phyloP scores from a whole-genome alignment of 2,329 filamentous ascomycete species.

The Colletotrichum zoysiae region DNA sequence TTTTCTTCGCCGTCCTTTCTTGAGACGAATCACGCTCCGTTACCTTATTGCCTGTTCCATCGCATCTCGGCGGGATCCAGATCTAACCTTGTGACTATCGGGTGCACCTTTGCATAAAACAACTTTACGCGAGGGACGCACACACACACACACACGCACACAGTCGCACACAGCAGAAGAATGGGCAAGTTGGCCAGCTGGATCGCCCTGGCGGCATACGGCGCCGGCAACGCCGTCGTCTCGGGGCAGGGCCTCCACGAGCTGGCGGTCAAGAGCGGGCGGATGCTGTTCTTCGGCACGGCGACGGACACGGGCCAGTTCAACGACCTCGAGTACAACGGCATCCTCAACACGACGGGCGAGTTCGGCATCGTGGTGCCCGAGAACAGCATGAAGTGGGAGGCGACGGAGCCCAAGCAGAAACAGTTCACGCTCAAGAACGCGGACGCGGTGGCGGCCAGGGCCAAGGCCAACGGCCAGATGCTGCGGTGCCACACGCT shows the following conservation, averaged over 20 bases:
- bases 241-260: slow-evolving; percentile 57
- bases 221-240: neutral
- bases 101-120: neutral
- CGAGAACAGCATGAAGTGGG: slow-evolving; percentile 71
- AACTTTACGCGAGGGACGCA: neutral
- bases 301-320: slow-evolving; percentile 68
- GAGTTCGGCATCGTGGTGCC: slow-evolving; percentile 74
- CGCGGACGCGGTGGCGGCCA: slow-evolving; percentile 62
- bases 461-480: slow-evolving; percentile 57
- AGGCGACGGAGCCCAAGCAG: slow-evolving; percentile 68
- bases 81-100: neutral
- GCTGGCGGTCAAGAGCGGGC: slow-evolving; percentile 64
- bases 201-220: neutral
- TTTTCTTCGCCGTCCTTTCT: neutral
- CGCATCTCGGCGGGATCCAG: neutral
- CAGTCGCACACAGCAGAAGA: neutral
- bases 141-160: neutral
- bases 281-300: slow-evolving; percentile 72
- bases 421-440: slow-evolving; percentile 70
- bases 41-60: neutral
- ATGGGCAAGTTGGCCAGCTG: slow-evolving; percentile 7
- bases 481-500: slow-evolving; percentile 73
- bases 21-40: neutral
- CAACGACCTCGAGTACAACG: slow-evolving; percentile 63
- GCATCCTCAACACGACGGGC: slow-evolving; percentile 63